phyloP scores from a whole-genome alignment of 1,139 yeast genomes.

The Eremothecium sinecaudum region DNA sequence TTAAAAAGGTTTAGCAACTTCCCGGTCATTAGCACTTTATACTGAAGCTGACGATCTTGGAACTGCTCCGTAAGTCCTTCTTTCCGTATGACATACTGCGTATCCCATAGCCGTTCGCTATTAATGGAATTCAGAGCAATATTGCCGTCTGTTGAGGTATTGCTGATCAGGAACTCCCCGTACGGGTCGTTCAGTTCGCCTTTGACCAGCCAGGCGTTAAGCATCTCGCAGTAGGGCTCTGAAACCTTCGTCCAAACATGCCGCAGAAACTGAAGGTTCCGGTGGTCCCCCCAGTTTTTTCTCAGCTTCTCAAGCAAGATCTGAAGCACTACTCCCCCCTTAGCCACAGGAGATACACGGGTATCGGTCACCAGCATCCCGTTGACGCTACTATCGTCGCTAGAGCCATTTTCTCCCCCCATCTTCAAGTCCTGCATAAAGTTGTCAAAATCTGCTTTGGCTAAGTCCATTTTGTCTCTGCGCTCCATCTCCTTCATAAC shows the following conservation, averaged over 20 bases:
- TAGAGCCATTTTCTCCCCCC: constrained; percentile 8
- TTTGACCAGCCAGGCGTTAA: constrained; percentile 66
- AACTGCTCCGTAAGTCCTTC: constrained; percentile 73
- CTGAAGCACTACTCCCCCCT: constrained; percentile 59
- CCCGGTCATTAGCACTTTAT: constrained; percentile 70
- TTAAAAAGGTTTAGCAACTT: constrained; percentile 60
- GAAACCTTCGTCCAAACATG: constrained; percentile 52
- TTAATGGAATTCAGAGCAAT: constrained; percentile 30
- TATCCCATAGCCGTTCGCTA: constrained; percentile 80
- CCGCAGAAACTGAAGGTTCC: constrained; percentile 44
- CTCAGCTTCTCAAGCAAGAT: constrained; percentile 52
- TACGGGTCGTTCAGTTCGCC: constrained; percentile 75
- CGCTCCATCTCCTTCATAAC: constrained; percentile 20
- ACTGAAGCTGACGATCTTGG: constrained; percentile 19
- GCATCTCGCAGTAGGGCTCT: constrained; percentile 53
- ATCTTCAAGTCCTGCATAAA: constrained; percentile 29
- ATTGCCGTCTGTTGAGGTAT: constrained; percentile 26
- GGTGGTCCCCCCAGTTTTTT: constrained; percentile 56
- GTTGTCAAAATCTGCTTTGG: constrained; percentile 26
- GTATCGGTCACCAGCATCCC: constrained; percentile 36
- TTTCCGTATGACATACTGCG: constrained; percentile 61
- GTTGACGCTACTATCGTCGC: constrained; percentile 6
- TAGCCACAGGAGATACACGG: constrained; percentile 46
- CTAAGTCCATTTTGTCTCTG: constrained; percentile 23
- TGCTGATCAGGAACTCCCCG: constrained; percentile 69